Conservation (phyloP, 176 grass and related monocot genomes). For the Oryza punctata region DNA sequence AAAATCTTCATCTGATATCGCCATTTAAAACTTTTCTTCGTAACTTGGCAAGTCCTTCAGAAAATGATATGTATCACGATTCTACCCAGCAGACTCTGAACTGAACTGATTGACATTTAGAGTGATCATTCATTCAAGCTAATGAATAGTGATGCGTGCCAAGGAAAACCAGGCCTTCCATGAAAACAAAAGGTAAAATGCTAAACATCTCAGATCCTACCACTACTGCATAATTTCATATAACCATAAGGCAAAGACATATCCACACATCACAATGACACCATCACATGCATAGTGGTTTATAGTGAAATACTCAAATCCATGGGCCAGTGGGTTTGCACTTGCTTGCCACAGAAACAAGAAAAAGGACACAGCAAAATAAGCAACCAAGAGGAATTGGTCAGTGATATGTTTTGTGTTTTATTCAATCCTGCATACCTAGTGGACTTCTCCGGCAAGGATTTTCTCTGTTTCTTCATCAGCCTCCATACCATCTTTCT, state of each 20-base stretch:
- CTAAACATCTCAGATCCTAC: conserved; percentile 24
- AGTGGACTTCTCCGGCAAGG: conserved; percentile 35
- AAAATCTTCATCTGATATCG: no score
- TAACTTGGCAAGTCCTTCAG: background rate
- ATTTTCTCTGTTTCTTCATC: conserved; percentile 57
- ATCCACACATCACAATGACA: background rate
- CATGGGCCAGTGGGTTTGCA: background rate
- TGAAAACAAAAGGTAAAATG: background rate
- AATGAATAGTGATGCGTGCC: background rate
- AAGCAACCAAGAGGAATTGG: background rate
- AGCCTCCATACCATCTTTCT: conserved; percentile 53
- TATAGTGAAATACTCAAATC: background rate
- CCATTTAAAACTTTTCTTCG: background rate
- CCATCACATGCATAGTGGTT: background rate
- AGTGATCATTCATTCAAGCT: background rate
- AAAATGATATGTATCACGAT: background rate
- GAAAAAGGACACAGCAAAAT: background rate
- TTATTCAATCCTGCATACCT: background rate
- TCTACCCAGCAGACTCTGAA: background rate
- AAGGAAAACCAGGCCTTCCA: background rate
- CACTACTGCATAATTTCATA: background rate
- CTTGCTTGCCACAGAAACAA: conserved; percentile 6
- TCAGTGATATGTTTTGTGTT: background rate
- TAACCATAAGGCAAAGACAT: background rate
- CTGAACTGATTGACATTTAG: background rate